Percentiles rank a stretch among this genome's conserved stretches.
These are phyloP conservation scores for Phytophthora meadii DNA, from an alignment of 352 stramenopile genomes.

Conservation along the genomic window DNA sequence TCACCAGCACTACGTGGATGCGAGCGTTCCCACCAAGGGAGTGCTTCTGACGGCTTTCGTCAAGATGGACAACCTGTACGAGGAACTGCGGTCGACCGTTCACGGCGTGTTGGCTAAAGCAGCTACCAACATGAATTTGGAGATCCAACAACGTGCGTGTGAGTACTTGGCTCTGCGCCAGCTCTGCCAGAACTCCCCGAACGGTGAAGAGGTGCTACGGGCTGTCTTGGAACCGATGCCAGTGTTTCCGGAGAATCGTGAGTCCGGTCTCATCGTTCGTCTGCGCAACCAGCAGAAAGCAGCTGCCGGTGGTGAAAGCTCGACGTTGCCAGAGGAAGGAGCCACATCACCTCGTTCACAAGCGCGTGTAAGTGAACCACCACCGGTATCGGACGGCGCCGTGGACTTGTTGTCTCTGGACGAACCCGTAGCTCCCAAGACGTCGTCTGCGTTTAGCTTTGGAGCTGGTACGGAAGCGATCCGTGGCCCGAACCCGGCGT, in stretches of 20 bases:
- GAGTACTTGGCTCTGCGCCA: conserved; percentile 96
- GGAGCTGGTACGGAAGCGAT: conserved; percentile 42
- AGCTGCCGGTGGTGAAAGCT: conserved; percentile 20
- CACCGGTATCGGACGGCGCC: conserved; percentile 17
- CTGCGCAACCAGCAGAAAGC: conserved; percentile 80
- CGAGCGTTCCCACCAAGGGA: conserved; percentile 86
- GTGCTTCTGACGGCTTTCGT: conserved; percentile 97
- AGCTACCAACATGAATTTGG: conserved; percentile 95
- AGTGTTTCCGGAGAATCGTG: conserved; percentile 93
- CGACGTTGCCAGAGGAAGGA: conserved; percentile 20
- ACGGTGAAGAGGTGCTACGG: conserved; percentile 85
- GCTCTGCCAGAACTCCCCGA: conserved; percentile 41
- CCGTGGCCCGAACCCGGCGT: conserved; percentile 59
- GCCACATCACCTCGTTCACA: conserved; percentile 19
- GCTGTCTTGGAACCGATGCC: conserved; percentile 98
- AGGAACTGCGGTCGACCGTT: conserved; percentile 89
- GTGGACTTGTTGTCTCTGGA: conserved; percentile 64
- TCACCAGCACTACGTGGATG: conserved; percentile 95
- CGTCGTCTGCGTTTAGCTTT: conserved; percentile 21
- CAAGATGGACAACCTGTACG: conserved; percentile 94
- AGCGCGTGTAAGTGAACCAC: conserved; percentile 16
- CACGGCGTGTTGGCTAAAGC: conserved; percentile 93
- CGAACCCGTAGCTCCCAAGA: conserved; percentile 37
- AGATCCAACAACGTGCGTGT: conserved; percentile 97
- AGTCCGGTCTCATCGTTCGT: conserved; percentile 72